Conservation (phyloP, 208 protist genomes). For the Acanthamoeba divionensis region DNA sequence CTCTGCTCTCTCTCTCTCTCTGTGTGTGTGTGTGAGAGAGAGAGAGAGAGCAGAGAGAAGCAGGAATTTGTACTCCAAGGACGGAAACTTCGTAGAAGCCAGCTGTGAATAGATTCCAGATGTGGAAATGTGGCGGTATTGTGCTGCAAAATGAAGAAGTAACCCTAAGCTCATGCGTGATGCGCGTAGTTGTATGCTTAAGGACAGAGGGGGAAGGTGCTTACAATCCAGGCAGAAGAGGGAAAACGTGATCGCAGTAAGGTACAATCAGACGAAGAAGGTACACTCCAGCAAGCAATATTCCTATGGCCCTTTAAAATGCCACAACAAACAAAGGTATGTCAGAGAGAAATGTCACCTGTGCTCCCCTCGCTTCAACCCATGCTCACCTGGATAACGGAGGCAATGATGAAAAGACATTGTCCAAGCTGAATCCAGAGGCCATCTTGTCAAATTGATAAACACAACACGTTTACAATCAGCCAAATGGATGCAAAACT, state of each 20-base stretch:
- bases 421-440: too few relatives aligned
- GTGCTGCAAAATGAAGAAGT: background rate
- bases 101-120: background rate
- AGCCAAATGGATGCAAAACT: too few relatives aligned
- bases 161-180: background rate
- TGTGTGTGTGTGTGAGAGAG: slow-evolving; percentile 7
- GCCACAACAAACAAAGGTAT: too few relatives aligned
- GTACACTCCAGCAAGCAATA: background rate
- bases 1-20: background rate
- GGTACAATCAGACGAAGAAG: background rate
- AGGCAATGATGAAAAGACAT: too few relatives aligned
- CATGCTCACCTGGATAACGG: too few relatives aligned
- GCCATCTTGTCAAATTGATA: too few relatives aligned
- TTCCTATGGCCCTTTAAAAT: background rate
- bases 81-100: background rate
- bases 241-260: background rate
- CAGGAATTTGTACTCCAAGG: background rate
- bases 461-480: too few relatives aligned
- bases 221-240: background rate
- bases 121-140: background rate
- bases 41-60: background rate
- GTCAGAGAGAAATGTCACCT: too few relatives aligned
- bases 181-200: background rate
- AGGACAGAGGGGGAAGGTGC: background rate
- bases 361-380: too few relatives aligned